Evolutionary conservation across 2,329 filamentous ascomycete species (phyloP), one percentile per base, ranked within the genome.

Genomic region (Claviceps sp.): DNA sequence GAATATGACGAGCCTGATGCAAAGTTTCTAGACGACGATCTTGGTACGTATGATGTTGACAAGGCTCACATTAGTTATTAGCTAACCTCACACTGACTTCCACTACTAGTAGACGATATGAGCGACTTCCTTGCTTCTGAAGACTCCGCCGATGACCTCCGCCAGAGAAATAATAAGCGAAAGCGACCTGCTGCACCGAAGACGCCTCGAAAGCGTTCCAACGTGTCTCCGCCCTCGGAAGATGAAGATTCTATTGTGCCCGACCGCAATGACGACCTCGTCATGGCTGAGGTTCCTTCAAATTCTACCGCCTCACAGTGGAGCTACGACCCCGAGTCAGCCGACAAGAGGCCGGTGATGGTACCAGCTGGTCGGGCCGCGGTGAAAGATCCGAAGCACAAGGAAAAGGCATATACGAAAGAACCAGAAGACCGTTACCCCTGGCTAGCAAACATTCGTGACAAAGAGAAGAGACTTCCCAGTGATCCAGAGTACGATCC

Each of bases 401-500:
- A 79, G 57, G 71, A 75, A 58, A 95, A 93, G 64, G 87, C 88
- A 4, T 82, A 90, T 63, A 82, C 81, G 34, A 85, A 79, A 40
- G 89, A 95, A 46, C 89, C 90, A 1, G 88, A 94, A 57, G 77
- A 91, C 52, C 79, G 93, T 55, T 94, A 98, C 62, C 70, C 86
- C 13, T 98, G 93, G 93, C 77, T 98, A 51, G 90, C 88, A 49
- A 84, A 90, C 55, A 78, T 93, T 53, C 73, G 78, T 58, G 93
- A 98, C 65, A 88, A 88, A 48, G 89, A 97, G 61, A 82, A 84
- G 50, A 83, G 95, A 61, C 78, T 84, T 0, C 79, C 80, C 0
- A 84, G 79, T 9, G 82, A 96, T 65, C 85, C 90, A 0, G 91
- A 98, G 52, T 95, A 91, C 60, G 90, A 98, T 61, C 88, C 88